Evolutionary conservation across 768 basidiomycete species (phyloP), one percentile per base, ranked within the genome.

Genomic region (Baorangia bicolor): DNA sequence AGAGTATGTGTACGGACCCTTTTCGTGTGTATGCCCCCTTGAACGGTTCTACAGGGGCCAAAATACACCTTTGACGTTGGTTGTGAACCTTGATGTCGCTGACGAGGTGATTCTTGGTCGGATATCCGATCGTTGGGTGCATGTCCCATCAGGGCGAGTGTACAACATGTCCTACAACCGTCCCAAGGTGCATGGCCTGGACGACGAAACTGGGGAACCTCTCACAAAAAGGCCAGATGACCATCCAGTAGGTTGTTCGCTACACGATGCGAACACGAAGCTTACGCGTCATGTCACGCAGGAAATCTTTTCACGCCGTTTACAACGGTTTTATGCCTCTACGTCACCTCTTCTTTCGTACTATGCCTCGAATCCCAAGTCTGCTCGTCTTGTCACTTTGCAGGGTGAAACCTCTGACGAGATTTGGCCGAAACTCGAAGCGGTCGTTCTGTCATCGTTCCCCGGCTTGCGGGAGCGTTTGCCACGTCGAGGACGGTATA

Each of bases 81-180:
- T 96, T 37, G 85, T 94, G 51, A 92, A 93, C 69, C 77, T 97
- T 28, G 87, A 93, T 59, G 92, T 97, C n/a, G 81, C 92, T 2
- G 93, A 96, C 66, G 79, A 88, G 54, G 80, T 92, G 49, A 94
- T 96, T 65, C 77, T 95, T 20, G 78, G 82, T 55, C 88, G 94
- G 47, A 94, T 96, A 62, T 88, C 89, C 13, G 92, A 95, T 67
- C 87, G 94, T 38, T 95, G 88, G 89, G 81, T 95, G 23, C 94
- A 96, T 68, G 77, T 88, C 14, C 84, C 90, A 8, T 94, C 92
- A 0, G 94, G 94, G 16, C 82, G 94, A 13, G 86, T 95, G 13
- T 97, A 97, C 77, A 96, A 94, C 72, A 78, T 86, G 70, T 86
- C 86, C 9, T 96, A 92, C 73, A 96, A 94, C 71, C 85, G 79